phyloP scores from a whole-genome alignment of 169 alveolate genomes.

The Fabrea salina region DNA sequence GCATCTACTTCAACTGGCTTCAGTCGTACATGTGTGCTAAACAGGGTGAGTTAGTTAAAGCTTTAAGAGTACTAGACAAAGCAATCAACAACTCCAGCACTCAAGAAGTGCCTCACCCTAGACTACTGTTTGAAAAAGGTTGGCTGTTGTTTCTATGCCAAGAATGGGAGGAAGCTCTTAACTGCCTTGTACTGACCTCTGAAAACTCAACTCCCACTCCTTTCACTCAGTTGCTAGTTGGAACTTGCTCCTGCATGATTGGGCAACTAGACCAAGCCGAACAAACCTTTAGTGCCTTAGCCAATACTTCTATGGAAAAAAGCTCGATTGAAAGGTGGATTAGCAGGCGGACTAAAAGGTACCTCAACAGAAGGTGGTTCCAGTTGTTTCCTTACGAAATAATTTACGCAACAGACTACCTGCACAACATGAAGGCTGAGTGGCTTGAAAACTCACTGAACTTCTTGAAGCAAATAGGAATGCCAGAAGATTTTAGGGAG shows the following conservation, averaged over 20 bases:
- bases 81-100: background rate
- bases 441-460: conserved; percentile 1
- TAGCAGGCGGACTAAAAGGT: conserved; percentile 23
- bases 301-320: background rate
- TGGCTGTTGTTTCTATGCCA: conserved; percentile 14
- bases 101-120: background rate
- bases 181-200: background rate
- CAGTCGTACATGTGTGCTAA: conserved; percentile 5
- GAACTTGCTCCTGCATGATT: background rate
- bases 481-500: background rate
- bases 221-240: conserved; percentile 28
- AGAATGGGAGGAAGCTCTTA: conserved; percentile 22
- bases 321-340: conserved; percentile 28
- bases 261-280: conserved; percentile 23
- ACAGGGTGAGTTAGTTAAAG: background rate
- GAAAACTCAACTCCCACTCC: conserved; percentile 25
- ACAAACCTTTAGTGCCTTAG: background rate
- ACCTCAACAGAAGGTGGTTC: conserved; percentile 13
- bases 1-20: conserved; percentile 24
- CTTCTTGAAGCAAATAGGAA: background rate
- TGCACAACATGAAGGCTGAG: background rate
- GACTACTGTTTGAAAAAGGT: conserved; percentile 36
- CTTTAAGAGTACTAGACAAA: background rate
- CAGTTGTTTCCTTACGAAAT: conserved; percentile 32
- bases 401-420: conserved; percentile 22